Percentiles rank a stretch among this genome's conserved stretches.
Conservation (phyloP, 208 protist genomes). For the Trypanosoma avium region DNA sequence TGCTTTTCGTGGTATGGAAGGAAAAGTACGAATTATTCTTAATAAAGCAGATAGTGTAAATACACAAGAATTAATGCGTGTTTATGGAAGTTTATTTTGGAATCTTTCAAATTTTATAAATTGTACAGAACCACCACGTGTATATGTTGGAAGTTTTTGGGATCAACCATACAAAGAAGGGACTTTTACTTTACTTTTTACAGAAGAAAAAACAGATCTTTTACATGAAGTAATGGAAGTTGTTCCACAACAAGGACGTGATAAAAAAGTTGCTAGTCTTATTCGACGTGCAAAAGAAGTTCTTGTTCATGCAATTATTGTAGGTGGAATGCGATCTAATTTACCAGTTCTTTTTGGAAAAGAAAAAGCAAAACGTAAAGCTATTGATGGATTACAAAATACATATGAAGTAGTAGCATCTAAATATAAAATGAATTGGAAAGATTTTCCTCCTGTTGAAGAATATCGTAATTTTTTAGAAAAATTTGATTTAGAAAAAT, state of each 20-base stretch:
- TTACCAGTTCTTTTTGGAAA: constrained; percentile 82
- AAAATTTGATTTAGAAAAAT: constrained; percentile 66
- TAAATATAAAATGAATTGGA: constrained; percentile 58
- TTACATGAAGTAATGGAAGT: constrained; percentile 74
- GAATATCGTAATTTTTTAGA: constrained; percentile 51
- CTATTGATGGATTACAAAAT: constrained; percentile 42
- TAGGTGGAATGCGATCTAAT: constrained; percentile 64
- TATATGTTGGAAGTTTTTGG: constrained; percentile 97
- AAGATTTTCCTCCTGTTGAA: constrained; percentile 51
- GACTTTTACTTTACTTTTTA: constrained; percentile 69
- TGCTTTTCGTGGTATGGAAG: constrained; percentile 81
- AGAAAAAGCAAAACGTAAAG: constrained; percentile 58
- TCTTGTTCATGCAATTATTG: constrained; percentile 84
- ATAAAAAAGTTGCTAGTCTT: constrained; percentile 90
- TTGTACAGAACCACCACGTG: constrained; percentile 93
- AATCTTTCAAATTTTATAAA: constrained; percentile 92
- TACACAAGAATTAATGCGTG: constrained; percentile 94
- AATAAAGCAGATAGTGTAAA: constrained; percentile 95
- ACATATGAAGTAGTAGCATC: constrained; percentile 60
- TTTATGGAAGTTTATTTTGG: constrained; percentile 97
- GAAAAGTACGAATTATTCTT: constrained; percentile 93
- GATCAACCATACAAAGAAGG: constrained; percentile 75
- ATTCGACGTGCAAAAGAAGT: constrained; percentile 87
- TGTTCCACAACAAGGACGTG: constrained; percentile 79
- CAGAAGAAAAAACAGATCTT: constrained; percentile 83